phyloP scores from a whole-genome alignment of 75 land plant genomes.

The Pinus tabuliformis region DNA sequence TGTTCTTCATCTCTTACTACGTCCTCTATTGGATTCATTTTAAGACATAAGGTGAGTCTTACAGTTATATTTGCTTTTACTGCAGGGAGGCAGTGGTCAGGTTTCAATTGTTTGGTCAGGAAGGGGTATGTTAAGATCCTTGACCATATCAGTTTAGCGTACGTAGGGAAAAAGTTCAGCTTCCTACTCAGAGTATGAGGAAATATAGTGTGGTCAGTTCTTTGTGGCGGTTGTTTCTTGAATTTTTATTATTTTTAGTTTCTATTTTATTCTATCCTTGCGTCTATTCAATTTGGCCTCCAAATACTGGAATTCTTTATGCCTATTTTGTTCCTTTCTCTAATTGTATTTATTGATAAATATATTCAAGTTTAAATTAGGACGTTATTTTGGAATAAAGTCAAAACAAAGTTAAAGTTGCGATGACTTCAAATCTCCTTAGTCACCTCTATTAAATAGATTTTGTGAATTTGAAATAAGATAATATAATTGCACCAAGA shows the following conservation, averaged over 20 bases:
- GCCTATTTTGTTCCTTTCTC: not conserved
- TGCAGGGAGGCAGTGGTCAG: conserved; percentile 9
- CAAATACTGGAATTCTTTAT: not conserved
- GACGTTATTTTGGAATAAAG: no score
- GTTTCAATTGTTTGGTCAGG: not conserved
- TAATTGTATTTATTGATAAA: not conserved
- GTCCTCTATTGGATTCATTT: not conserved
- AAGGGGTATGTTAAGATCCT: not conserved
- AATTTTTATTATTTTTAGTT: not conserved
- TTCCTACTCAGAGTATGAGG: not conserved
- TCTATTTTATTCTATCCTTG: not conserved
- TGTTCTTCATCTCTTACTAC: not conserved
- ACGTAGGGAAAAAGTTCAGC: not conserved
- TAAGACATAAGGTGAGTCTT: not conserved
- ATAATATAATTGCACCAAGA: no score
- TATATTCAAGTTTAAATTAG: no score
- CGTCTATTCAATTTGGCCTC: not conserved
- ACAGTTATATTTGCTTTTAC: not conserved
- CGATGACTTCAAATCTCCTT: no score
- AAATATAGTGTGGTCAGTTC: not conserved
- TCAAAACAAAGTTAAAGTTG: no score
- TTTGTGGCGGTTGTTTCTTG: not conserved
- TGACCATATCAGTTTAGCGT: no score
- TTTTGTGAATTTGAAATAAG: no score
- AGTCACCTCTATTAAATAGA: no score